These are phyloP conservation scores for Fusarium siculi DNA, from an alignment of 2,329 filamentous ascomycete genomes.

Conservation along the genomic window DNA sequence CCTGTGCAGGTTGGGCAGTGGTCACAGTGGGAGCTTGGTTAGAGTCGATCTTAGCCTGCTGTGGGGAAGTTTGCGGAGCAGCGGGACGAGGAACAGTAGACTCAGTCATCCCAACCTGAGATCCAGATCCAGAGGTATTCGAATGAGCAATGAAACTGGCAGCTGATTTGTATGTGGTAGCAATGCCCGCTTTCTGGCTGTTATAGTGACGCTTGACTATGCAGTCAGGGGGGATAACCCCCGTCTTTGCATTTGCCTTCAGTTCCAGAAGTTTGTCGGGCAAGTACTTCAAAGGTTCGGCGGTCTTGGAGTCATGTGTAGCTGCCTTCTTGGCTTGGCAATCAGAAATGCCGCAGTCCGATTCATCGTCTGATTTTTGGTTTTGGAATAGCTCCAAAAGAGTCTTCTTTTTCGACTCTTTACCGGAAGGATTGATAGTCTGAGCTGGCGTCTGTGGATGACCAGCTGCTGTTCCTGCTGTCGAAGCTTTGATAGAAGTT, in stretches of 20 bases:
- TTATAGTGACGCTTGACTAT: neutral
- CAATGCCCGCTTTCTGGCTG: neutral
- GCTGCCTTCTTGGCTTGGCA: neutral
- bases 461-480: neutral
- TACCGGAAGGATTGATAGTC: neutral
- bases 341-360: neutral
- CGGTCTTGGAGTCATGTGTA: neutral
- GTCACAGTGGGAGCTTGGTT: neutral
- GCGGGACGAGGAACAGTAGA: neutral
- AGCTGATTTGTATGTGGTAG: neutral
- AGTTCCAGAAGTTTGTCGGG: conserved; percentile 17
- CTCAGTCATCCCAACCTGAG: neutral
- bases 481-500: neutral
- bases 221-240: neutral
- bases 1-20: neutral
- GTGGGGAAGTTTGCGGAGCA: neutral
- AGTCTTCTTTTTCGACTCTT: neutral
- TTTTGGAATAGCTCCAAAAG: neutral
- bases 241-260: neutral
- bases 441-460: neutral
- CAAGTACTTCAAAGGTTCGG: neutral
- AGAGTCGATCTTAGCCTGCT: neutral
- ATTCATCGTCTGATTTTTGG: conserved; percentile 3
- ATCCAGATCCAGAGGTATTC: neutral
- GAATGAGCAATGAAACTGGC: neutral